Evolutionary conservation across 352 stramenopile species (phyloP), one percentile per base, ranked within the genome.

Genomic region (Phytophthora lateralis): DNA sequence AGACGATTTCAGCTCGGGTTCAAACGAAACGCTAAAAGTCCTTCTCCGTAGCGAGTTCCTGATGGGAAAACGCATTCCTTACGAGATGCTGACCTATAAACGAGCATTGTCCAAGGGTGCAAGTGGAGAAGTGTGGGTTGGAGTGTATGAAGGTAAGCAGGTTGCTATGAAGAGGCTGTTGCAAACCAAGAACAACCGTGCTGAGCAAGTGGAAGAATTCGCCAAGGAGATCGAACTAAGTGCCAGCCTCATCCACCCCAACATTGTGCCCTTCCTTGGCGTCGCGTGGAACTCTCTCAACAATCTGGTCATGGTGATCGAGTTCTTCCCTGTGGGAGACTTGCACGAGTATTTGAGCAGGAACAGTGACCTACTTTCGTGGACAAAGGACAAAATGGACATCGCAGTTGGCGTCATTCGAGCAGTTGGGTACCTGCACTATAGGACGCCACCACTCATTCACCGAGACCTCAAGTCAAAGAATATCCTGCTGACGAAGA

Each of bases 401-500:
- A 41, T 80, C 3, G 63, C 71, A 0, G 38, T 67, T 4, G 68
- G 71, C 17, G 38, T 80, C 14, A 64, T 59, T 4, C 39, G 46
- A 2, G 71, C 63, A 15, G 48, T 80, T 10, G 42, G 61, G 24
- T 76, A 68, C 49, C 52, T 58, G 20, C 63, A 62, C 51, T 27
- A 3, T 10, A 59, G 52, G 17, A 21, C 61, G 12, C 49, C 60
- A 2, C 44, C 49, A 17, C 48, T 74, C 29, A 63, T 65, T 17
- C 48, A 71, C 60, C 63, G 74, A 37, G 44, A 71, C 39, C 11
- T 71, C 32, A 59, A 78, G 44, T 69, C 68, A 1, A 66, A 75
- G 10, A 83, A 77, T 30, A 69, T 83, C 14, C 69, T 94, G 20
- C 63, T 95, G 50, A 86, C 89, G 21, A 73, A 56, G 7, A 34